phyloP scores from a whole-genome alignment of 1,284 basidiomycete species.

The Ceratobasidium sp. region DNA sequence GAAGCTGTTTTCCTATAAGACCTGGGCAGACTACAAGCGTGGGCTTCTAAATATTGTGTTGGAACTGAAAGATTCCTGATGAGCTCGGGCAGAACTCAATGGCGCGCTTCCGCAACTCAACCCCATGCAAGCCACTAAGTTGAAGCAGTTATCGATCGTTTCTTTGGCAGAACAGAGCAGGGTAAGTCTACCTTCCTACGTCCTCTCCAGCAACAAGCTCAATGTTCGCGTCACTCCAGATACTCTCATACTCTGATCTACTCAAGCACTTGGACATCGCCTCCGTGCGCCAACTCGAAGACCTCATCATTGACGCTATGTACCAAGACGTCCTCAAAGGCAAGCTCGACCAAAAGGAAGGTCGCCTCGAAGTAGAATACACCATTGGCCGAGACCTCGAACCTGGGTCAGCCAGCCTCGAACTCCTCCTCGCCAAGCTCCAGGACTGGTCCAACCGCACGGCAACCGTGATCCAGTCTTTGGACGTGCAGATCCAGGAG shows the following conservation, averaged over 20 bases:
- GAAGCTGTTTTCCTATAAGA: constrained; percentile 89
- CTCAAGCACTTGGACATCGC: constrained; percentile 74
- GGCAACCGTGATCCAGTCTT: constrained; percentile 20
- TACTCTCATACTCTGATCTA: constrained; percentile 76
- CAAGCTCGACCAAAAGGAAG: constrained; percentile 90
- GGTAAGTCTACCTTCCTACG: constrained; percentile 60
- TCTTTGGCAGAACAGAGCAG: constrained; percentile 78
- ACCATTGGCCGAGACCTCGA: constrained; percentile 89
- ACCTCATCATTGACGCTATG: constrained; percentile 94
- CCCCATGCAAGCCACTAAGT: constrained; percentile 78
- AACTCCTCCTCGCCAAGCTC: constrained; percentile 68
- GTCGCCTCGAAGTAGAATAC: constrained; percentile 88
- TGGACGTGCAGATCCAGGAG: constrained; percentile 24
- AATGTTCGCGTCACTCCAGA: constrained; percentile 59
- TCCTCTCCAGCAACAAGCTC: neutral
- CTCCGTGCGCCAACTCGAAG: constrained; percentile 87
- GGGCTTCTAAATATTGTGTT: constrained; percentile 43
- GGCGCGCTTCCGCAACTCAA: constrained; percentile 74
- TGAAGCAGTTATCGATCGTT: constrained; percentile 92
- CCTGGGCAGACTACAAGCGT: constrained; percentile 79
- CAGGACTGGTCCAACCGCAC: constrained; percentile 69
- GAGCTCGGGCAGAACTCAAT: constrained; percentile 69
- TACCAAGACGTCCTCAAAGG: constrained; percentile 85
- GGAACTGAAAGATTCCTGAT: no score
- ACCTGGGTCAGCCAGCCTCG: constrained; percentile 65